phyloP scores from a whole-genome alignment of 805 yeast genomes.

The Metschnikowia koreensis region DNA sequence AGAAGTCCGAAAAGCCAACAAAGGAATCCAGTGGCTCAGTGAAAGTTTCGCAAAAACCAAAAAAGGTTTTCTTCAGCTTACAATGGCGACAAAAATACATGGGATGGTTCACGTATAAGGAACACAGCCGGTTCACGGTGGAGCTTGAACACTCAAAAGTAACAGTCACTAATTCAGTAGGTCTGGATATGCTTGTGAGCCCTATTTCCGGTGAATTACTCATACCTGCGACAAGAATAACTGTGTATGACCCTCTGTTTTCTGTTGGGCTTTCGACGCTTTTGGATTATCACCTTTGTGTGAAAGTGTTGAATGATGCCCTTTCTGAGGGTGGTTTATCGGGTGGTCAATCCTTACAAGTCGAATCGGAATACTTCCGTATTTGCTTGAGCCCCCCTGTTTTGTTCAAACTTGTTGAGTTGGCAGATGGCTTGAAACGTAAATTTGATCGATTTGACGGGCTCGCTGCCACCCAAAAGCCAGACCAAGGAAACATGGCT shows the following conservation, averaged over 20 bases:
- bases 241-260: conserved; percentile 38
- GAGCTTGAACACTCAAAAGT: conserved; percentile 34
- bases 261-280: conserved; percentile 42
- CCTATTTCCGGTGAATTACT: conserved; percentile 39
- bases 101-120: conserved; percentile 34
- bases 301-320: conserved; percentile 41
- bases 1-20: neutral
- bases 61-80: conserved; percentile 20
- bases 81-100: conserved; percentile 32
- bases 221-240: conserved; percentile 43
- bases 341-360: conserved; percentile 46
- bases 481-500: neutral
- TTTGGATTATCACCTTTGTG: conserved; percentile 44
- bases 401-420: conserved; percentile 38
- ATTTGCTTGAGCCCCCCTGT: conserved; percentile 55
- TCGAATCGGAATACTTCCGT: conserved; percentile 59
- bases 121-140: conserved; percentile 31
- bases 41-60: neutral
- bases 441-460: conserved; percentile 4
- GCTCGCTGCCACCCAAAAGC: neutral
- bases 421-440: conserved; percentile 24
- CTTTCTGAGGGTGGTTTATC: conserved; percentile 17
- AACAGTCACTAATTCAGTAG: conserved; percentile 23
- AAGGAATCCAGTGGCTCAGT: neutral
- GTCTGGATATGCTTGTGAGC: neutral